Base-by-base conservation (phyloP, 495 filamentous ascomycete genomes). In the Talaromyces trachyspermus region DNA sequence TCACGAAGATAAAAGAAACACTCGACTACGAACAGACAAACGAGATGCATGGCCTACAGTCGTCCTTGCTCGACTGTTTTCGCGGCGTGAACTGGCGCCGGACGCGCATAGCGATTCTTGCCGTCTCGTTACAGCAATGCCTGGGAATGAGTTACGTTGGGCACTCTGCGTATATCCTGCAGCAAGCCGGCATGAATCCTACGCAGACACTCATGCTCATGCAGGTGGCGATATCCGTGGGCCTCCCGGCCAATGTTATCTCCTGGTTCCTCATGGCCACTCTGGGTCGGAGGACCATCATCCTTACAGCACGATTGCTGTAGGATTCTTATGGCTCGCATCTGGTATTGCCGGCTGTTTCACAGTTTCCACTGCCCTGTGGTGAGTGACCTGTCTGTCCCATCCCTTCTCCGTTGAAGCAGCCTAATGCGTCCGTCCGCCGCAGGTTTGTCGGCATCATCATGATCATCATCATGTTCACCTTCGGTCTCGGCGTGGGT, bases 91-190 rank as follows among this genome's bases (percentile, higher is more conserved):
- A 64, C 48, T 54, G 52, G 48, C 61, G 61, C 9, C 61, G 61
- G 27, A 64, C 61, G 5, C 46, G 61, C n/a, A 60, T 64, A 27
- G 52, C 57, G 2, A 40, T 61, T 17, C 51, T 53, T 20, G 53
- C 50, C 40, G 51, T 47, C 26, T 50, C 38, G 11, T 38, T 64
- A 41, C 49, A 52, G 23, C 56, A 58, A 36, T 38, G 55, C 6
- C 46, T 60, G 23, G 61, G 58, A 5, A 40, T 51, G 7, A 54
- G 49, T 37, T 51, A 60, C 46, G 50, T 57, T 8, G 40, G 48
- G 2, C 56, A 63, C 19, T 54, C 49, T 2, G 52, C 58, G 5
- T 61, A 64, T 33, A 60, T 63, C 43, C 44, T 62, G 23, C 49
- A 49, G 14, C 43, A 49, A 36, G 53, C 54, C 11, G 59, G 59